Conservation (phyloP, 2,329 filamentous ascomycete species). For the Monosporascus ibericus region DNA sequence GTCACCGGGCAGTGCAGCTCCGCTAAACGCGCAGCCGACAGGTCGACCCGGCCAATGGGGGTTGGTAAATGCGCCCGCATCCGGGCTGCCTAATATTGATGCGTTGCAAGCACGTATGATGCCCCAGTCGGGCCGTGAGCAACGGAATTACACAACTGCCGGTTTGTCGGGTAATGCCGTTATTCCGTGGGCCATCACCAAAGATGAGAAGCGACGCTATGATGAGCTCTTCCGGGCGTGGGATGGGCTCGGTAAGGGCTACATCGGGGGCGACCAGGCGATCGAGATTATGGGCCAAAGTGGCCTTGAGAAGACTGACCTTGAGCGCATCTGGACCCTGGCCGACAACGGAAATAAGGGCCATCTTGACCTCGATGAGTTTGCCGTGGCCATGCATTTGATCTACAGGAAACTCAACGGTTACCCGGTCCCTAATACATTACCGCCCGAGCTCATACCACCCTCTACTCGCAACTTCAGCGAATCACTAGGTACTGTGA, state of each 20-base stretch:
- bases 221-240: constrained; percentile 92
- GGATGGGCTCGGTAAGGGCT: constrained; percentile 92
- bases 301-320: constrained; percentile 80
- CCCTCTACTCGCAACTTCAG: constrained; percentile 91
- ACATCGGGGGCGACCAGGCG: constrained; percentile 83
- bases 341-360: constrained; percentile 93
- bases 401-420: constrained; percentile 97
- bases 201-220: constrained; percentile 96
- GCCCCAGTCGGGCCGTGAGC: constrained; percentile 89
- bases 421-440: constrained; percentile 79
- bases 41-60: constrained; percentile 94
- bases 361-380: constrained; percentile 90
- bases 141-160: constrained; percentile 73
- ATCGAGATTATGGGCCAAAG: constrained; percentile 98
- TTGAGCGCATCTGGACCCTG: constrained; percentile 92
- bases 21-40: constrained; percentile 88
- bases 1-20: constrained; percentile 42
- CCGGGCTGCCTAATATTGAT: constrained; percentile 88
- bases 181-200: constrained; percentile 97
- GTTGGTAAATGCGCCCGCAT: constrained; percentile 88
- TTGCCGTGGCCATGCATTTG: constrained; percentile 97
- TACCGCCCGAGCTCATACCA: constrained; percentile 88
- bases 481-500: constrained; percentile 88
- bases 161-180: constrained; percentile 90
- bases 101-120: constrained; percentile 91